Base-by-base conservation (phyloP, 441 rosid genomes). In the Caryocar brasiliense region DNA sequence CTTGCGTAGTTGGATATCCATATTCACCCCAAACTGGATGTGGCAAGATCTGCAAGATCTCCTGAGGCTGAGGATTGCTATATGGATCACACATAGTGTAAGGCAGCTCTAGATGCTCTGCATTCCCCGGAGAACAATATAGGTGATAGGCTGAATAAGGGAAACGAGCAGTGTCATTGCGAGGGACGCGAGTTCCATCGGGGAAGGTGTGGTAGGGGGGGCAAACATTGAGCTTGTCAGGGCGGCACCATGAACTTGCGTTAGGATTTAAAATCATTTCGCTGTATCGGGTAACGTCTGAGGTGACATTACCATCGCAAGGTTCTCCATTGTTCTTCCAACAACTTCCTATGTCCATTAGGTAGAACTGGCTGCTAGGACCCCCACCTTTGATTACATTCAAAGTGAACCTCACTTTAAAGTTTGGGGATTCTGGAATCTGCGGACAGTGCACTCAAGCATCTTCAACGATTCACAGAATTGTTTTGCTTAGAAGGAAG, bases 41-140 rank as follows among this genome's bases (percentile, higher is more conserved):
- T 5, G 94, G 96, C 67, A 87, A 66, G 42, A 87, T 68, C 76
- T 87, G 96, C 50, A 84, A 40, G 52, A 84, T 70, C 69, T 87
- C 95, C 56, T 87, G 96, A 32, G 94, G 72, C 54, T 87, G 96
- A 39, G 96, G 96, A 61, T 87, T 87, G 67, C 96, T 85, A 23
- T 84, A 85, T 24, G 96, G 95, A 49, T 87, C 95, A 32, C 96
- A 87, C 43, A 69, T 58, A 13, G 74, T 73, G 22, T 66, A 64
- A 2, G 91, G 94, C 35, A 40, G 7, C 70, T 84, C 88, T 6
- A 76, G 75, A 24, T 22, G 62, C 52, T 62, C 55, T 34, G 85
- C 91, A 36, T 80, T 87, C 44, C 86, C 95, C 0, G 95, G 96
- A 28, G 81, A 79, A 56, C 95, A 85, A 36, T 85, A 70, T 13